phyloP scores from a whole-genome alignment of 106 monocot species.

The Triglochin maritima region DNA sequence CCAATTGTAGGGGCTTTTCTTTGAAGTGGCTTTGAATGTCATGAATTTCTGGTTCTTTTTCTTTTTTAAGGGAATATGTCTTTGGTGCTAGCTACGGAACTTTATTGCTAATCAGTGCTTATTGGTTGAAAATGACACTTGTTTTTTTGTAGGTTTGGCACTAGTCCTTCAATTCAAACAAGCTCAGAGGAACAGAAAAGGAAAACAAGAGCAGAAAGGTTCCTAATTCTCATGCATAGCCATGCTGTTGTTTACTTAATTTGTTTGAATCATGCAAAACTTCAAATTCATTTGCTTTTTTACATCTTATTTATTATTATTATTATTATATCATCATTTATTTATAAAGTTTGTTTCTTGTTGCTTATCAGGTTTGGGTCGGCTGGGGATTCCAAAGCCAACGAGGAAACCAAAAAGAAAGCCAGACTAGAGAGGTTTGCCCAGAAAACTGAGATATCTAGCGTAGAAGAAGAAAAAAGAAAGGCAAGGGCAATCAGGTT shows the following conservation, averaged over 20 bases:
- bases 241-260: background rate
- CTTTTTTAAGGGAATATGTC: background rate
- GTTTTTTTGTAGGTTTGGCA: constrained; percentile 5
- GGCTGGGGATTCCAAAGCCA: constrained; percentile 11
- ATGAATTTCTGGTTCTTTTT: background rate
- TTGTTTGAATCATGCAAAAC: background rate
- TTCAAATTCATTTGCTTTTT: background rate
- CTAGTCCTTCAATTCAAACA: background rate
- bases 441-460: constrained; percentile 16
- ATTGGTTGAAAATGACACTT: background rate
- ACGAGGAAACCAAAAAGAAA: constrained; percentile 65
- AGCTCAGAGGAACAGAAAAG: constrained; percentile 15
- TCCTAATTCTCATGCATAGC: background rate
- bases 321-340: background rate
- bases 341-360: background rate
- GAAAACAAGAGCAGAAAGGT: constrained; percentile 16
- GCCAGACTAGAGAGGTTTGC: constrained; percentile 52
- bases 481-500: constrained; percentile 67
- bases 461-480: constrained; percentile 54
- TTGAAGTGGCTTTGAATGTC: background rate
- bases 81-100: background rate
- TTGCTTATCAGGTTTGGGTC: constrained; percentile 9
- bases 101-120: background rate
- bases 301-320: background rate
- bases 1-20: background rate